Evolutionary conservation across 192 early-diverging fungal genomes (phyloP), one percentile per base, ranked within the genome.

Genomic region (Podila horticola): DNA sequence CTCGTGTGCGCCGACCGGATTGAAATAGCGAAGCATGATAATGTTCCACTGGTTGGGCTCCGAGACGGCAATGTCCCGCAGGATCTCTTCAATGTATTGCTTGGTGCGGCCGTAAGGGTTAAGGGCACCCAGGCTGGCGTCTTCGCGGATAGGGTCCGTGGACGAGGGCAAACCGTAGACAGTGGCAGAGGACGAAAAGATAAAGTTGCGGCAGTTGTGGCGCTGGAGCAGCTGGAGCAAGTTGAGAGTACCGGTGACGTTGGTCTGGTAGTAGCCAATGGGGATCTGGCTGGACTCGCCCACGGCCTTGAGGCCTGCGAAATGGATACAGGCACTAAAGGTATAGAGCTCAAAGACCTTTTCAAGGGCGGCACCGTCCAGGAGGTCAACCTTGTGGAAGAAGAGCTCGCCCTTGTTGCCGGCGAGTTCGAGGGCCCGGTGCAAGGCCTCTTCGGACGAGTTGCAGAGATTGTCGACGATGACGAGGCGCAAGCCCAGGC

Each of bases 71-170:
- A 93, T 90, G 69, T 96, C 95, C 36, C 83, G 83, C 50, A 98
- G 89, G 20, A 96, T 92, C 77, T 85, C 85, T 74, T 98, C 97
- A 71, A 95, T 93, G 60, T 88, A 94, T 22, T 93, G 88, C 82
- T 98, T 98, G 36, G 97, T 97, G 69, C 96, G 94, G 33, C 97
- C 97, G 69, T 98, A 98, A 26, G 96, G 95, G 83, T 95, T 98
- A 66, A 82, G 87, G 64, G 94, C 89, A 22, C 94, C 93, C 31
- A 83, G 91, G 30, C 83, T 79, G 66, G 92, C 91, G 55, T 92
- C 92, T 58, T 93, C 91, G 24, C 72, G 75, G 69, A 88, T 88
- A 30, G 86, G 86, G 38, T 45, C 48, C 15, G 62, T 50, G 19
- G 82, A 71, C 8, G 88, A 64, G 57, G 94, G 90, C 30, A 89